phyloP scores from a whole-genome alignment of 2,329 filamentous ascomycete genomes.

The Claviceps maximensis region DNA sequence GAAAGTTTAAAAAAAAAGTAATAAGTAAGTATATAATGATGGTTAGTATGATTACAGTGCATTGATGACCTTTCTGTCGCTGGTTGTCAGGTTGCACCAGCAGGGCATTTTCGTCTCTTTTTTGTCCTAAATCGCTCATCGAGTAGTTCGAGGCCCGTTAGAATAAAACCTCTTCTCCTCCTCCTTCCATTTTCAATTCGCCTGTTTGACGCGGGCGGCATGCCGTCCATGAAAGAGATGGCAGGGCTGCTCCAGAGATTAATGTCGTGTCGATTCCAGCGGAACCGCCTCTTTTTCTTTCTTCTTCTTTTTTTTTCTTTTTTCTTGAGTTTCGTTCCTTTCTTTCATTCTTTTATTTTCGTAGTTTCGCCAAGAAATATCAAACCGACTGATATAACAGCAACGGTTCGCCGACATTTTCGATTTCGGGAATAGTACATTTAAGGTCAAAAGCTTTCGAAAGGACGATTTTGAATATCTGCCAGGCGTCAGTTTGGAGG shows the following conservation, averaged over 20 bases:
- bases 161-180: neutral
- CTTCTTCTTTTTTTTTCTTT: neutral
- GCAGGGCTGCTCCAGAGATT: neutral
- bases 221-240: neutral
- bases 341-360: no score
- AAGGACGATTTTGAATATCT: slow-evolving; percentile 99
- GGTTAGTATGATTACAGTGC: slow-evolving; percentile 6
- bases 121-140: neutral
- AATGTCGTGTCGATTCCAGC: neutral
- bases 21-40: neutral
- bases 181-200: neutral
- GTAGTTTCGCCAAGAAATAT: slow-evolving; percentile 7
- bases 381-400: slow-evolving; percentile 66
- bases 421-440: slow-evolving; percentile 97
- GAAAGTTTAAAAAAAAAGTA: neutral
- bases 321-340: no score
- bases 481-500: slow-evolving; percentile 5
- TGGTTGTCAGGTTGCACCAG: neutral
- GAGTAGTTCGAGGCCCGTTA: neutral
- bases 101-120: neutral
- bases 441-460: slow-evolving; percentile 98
- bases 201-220: no score
- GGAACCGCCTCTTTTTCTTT: neutral
- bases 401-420: slow-evolving; percentile 91
- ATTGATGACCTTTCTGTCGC: neutral